Percentiles rank a stretch among this genome's conserved stretches.
Conservation (phyloP, 2,329 filamentous ascomycete genomes). For the Hyphodiscus sp. region DNA sequence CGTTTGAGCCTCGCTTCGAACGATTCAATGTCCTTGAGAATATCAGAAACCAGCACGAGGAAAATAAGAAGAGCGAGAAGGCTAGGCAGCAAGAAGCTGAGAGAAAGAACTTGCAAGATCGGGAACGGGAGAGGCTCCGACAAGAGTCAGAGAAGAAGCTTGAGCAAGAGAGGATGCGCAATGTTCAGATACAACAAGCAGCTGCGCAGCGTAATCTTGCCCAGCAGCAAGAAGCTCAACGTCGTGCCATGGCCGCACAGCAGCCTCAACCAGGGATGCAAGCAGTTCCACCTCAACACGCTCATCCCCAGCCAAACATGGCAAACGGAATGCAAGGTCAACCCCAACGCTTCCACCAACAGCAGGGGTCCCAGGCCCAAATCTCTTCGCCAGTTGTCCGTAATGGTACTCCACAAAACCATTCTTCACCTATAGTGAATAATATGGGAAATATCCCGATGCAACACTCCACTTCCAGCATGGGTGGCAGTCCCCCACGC, state of each 20-base stretch:
- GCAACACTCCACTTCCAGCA: conserved; percentile 60
- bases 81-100: conserved; percentile 48
- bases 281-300: conserved; percentile 32
- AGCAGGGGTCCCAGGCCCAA: conserved; percentile 50
- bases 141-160: conserved; percentile 25
- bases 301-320: conserved; percentile 38
- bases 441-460: conserved; percentile 43
- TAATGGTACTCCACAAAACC: conserved; percentile 57
- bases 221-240: conserved; percentile 28
- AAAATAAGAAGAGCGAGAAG: conserved; percentile 72
- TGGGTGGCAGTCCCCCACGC: conserved; percentile 61
- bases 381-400: conserved; percentile 62
- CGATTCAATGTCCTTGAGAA: conserved; percentile 87
- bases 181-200: conserved; percentile 25
- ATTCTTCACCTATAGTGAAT: conserved; percentile 60
- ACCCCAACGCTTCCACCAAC: conserved; percentile 35
- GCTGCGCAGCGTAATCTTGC: not conserved
- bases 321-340: conserved; percentile 33
- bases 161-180: conserved; percentile 29
- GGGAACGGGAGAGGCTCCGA: conserved; percentile 39
- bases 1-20: conserved; percentile 81
- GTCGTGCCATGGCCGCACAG: conserved; percentile 35
- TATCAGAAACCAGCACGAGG: conserved; percentile 70
- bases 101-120: conserved; percentile 41
- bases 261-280: conserved; percentile 25